A percentile compares a stretch with the other conserved stretches of the same genome.
These are phyloP conservation scores for Chytriomyces hyalinus DNA, from an alignment of 192 early-diverging fungal genomes.

Conservation along the genomic window DNA sequence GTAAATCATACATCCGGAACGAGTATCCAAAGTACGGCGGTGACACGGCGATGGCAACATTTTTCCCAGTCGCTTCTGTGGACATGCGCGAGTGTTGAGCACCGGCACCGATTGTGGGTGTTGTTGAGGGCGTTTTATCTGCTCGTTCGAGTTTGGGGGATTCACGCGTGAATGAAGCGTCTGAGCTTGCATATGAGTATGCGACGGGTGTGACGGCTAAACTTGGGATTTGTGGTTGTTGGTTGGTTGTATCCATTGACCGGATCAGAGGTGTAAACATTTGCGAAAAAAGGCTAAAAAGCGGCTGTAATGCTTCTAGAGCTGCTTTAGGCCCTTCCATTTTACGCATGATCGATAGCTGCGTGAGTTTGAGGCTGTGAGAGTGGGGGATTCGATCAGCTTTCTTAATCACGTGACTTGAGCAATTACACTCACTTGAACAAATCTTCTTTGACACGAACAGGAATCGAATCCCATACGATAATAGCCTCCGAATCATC, in stretches of 20 bases:
- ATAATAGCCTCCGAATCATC: constrained; percentile 35
- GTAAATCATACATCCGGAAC: constrained; percentile 52
- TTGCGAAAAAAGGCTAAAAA: constrained; percentile 39
- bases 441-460: constrained; percentile 43
- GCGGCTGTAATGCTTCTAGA: constrained; percentile 44
- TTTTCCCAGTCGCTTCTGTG: constrained; percentile 15
- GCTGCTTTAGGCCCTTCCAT: constrained; percentile 42
- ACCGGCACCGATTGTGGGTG: not conserved
- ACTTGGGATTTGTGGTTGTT: not conserved
- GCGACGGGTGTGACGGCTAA: constrained; percentile 15
- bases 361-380: constrained; percentile 54
- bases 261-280: constrained; percentile 32
- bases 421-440: constrained; percentile 44
- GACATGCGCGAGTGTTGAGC: constrained; percentile 18
- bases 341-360: constrained; percentile 44
- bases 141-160: not conserved
- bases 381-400: not conserved
- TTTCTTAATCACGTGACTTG: not conserved
- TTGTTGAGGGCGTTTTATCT: not conserved
- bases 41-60: not conserved
- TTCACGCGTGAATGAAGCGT: not conserved
- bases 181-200: constrained; percentile 25
- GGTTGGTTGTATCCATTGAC: constrained; percentile 17
- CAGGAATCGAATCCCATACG: constrained; percentile 36
- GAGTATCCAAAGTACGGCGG: constrained; percentile 30